Base-by-base conservation (phyloP, 2,329 filamentous ascomycete genomes). In the Aspergillus floridensis region DNA sequence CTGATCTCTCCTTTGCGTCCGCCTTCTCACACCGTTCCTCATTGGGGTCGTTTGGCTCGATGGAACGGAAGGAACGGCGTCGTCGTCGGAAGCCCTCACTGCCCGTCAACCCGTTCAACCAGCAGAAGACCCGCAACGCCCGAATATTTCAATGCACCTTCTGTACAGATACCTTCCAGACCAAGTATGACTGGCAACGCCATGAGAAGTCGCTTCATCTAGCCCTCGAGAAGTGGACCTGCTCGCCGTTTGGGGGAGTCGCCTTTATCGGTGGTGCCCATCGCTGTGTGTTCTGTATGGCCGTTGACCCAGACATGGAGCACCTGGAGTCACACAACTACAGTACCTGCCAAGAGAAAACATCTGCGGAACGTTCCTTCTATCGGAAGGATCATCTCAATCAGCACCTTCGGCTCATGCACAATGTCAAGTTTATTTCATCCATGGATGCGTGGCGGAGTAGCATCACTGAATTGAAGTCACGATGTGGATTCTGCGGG, bases 341-440 rank as follows among this genome's bases (percentile, higher is more conserved):
- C 68, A 74, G 76, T 35, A 76, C 79, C 29, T 88, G 86, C 66
- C 82, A 84, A 64, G 84, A 86, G 63, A 87, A 87, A 69, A 83
- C 83, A 4, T 63, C 81, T 1, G 81, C 85, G 49, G 82, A 86
- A 58, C 79, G 85, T 38, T 86, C 83, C 0, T 87, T 87, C 69
- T 86, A 84, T 66, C 77, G 85, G 26, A 87, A 87, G 70, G 85
- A 87, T 65, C 85, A 87, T 66, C 77, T 87, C 12, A 80, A 84
- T 53, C 85, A 87, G 66, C 85, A 87, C 69, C 72, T 87, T 32
- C 79, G 84, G 38, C 73, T 87, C 56, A 85, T 86, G 78, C 85
- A 87, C 66, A 79, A 80, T 61, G 82, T 81, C 64, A 84, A 83
- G 63, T 80, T 86, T 70, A 77, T 77, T 2, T 65, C 77, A 1